These are phyloP conservation scores for Stachybotrys chartarum DNA, from an alignment of 2,329 filamentous ascomycete species.

Conservation along the genomic window DNA sequence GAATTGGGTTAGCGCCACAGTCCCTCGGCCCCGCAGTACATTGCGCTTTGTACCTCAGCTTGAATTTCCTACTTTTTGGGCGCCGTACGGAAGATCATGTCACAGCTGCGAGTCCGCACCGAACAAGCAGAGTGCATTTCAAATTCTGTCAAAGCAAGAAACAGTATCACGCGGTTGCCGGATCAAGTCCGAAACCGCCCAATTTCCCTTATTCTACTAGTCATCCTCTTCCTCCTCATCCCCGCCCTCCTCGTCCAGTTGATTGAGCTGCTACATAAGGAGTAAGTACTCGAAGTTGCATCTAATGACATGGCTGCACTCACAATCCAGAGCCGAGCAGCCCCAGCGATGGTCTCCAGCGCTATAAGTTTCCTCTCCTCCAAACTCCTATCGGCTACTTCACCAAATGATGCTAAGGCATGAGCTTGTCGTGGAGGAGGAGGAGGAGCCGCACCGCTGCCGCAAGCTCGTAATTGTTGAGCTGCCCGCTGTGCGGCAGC, in stretches of 20 bases:
- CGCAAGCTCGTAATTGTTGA: conserved; percentile 1
- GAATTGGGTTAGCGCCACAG: neutral
- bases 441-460: neutral
- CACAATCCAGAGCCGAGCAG: conserved; percentile 1
- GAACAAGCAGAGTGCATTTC: conserved; percentile 1
- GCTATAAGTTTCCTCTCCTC: neutral
- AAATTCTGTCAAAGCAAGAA: neutral
- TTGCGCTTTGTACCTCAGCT: neutral
- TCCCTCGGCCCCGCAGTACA: neutral
- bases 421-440: neutral
- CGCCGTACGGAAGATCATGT: neutral
- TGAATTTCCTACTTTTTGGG: conserved; percentile 1
- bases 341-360: neutral
- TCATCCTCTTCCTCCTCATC: neutral
- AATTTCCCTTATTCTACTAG: neutral
- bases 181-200: neutral
- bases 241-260: neutral
- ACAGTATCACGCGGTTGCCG: neutral
- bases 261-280: neutral
- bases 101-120: neutral
- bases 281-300: neutral
- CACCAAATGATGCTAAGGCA: neutral
- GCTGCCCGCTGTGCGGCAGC: conserved; percentile 1
- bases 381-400: neutral
- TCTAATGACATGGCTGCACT: neutral